Evolutionary conservation across 2,329 filamentous ascomycete species (phyloP), one percentile per base, ranked within the genome.

Genomic region (Eutypella sp.): DNA sequence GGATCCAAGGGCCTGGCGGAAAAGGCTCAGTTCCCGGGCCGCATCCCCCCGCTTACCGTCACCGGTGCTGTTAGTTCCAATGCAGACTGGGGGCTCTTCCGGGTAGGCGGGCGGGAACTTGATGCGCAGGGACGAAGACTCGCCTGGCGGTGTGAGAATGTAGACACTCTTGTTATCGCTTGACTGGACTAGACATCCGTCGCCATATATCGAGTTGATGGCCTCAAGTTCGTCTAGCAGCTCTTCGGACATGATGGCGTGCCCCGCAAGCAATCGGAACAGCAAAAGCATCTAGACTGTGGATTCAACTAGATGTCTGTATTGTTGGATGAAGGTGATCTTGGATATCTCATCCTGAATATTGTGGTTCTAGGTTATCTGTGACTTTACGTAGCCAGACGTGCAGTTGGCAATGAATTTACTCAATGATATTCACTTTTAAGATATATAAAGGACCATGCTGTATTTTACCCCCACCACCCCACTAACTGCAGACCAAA

Each of bases 131-230:
- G 74, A 85, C 22, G 69, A 76, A 39, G 68, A 75, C 36, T 72
- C 65, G 42, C 78, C 75, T 0, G 88, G 88, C 2, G 92, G 76
- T 42, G 75, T 77, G 41, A 96, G 75, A 44, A 84, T 66, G 66
- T 84, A 82, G 54, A 77, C 55, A 57, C 68, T 50, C 18, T 60
- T 55, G 33, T 66, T 58, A 19, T 67, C 63, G 47, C 69, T 59
- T 37, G 72, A 57, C 51, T 55, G 60, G 42, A 65, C 47, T 46
- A 91, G 72, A 10, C 84, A 85, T n/a, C 71, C 73, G 40, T 82
- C 75, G 52, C 82, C 84, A 67, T 91, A 93, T 53, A 93, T 93
- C 45, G 88, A 87, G 66, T 92, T 93, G 59, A 93, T 85, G 51
- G 85, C 88, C 60, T 85, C 85, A 24, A 91, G 70, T 63, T 93